A percentile compares a stretch with the other conserved stretches of the same genome.
phyloP scores from a whole-genome alignment of 1,284 basidiomycete genomes.

The Moesziomyces antarcticus region DNA sequence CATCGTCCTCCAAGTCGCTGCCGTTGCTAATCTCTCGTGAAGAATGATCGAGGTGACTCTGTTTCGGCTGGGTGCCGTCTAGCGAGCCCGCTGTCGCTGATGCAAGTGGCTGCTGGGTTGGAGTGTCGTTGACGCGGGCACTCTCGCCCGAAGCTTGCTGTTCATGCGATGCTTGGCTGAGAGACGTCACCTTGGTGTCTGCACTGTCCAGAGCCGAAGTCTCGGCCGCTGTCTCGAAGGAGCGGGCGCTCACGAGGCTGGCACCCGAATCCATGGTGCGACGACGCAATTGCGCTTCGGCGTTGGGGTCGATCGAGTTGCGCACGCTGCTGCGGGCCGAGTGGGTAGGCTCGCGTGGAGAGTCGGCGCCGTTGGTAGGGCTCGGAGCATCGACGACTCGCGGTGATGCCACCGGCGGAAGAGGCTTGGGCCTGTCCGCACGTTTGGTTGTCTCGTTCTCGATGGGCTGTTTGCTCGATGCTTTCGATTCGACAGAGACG shows the following conservation, averaged over 20 bases:
- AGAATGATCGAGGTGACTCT: background rate
- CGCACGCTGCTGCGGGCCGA: constrained; percentile 31
- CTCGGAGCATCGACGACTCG: background rate
- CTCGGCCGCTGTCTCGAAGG: constrained; percentile 56
- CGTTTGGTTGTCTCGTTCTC: background rate
- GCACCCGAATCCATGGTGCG: constrained; percentile 38
- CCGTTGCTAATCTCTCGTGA: background rate
- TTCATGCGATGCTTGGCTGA: constrained; percentile 5
- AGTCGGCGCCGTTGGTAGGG: constrained; percentile 3
- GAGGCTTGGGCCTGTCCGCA: background rate
- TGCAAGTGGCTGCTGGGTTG: background rate
- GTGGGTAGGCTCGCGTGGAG: constrained; percentile 6
- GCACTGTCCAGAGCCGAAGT: constrained; percentile 25
- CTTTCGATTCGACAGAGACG: background rate
- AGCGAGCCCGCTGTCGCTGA: background rate
- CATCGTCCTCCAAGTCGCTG: background rate
- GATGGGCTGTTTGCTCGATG: background rate
- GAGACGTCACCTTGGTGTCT: constrained; percentile 16
- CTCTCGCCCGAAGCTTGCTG: constrained; percentile 1
- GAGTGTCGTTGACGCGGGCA: background rate
- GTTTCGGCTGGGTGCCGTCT: background rate
- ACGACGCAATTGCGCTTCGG: constrained; percentile 9
- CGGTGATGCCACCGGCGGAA: background rate
- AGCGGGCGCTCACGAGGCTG: constrained; percentile 34
- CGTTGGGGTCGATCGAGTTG: constrained; percentile 20